These are phyloP conservation scores for Neopestalotiopsis rosae DNA, from an alignment of 2,329 filamentous ascomycete genomes.

Conservation along the genomic window DNA sequence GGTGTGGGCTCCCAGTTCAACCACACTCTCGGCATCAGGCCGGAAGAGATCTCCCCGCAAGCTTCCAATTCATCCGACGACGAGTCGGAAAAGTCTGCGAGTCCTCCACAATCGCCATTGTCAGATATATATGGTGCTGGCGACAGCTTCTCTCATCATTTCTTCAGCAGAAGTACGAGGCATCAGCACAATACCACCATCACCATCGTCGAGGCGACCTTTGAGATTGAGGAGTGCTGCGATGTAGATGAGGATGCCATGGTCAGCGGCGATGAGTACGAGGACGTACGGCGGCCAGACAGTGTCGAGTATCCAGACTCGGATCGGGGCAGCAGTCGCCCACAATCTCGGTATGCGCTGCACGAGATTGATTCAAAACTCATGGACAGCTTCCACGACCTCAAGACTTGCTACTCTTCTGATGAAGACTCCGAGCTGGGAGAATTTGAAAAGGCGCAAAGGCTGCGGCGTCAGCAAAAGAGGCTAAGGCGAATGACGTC, in stretches of 20 bases:
- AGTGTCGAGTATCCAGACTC: constrained; percentile 35
- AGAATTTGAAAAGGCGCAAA: constrained; percentile 31
- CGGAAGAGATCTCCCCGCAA: constrained; percentile 38
- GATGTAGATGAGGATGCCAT: constrained; percentile 30
- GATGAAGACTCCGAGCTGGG: constrained; percentile 21
- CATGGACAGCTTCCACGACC: constrained; percentile 32
- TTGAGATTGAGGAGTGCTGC: constrained; percentile 37
- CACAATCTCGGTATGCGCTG: constrained; percentile 30
- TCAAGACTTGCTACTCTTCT: constrained; percentile 32
- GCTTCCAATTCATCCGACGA: constrained; percentile 36
- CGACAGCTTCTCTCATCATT: constrained; percentile 26
- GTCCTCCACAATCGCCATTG: constrained; percentile 31
- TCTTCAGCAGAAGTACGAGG: too few species aligned
- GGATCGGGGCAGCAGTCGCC: constrained; percentile 29
- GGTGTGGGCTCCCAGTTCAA: constrained; percentile 35
- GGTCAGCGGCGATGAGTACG: constrained; percentile 32
- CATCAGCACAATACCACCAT: constrained; percentile 4
- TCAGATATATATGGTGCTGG: constrained; percentile 31
- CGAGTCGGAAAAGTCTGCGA: constrained; percentile 26
- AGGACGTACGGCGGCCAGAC: constrained; percentile 33
- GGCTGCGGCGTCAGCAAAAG: constrained; percentile 28
- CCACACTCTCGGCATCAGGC: constrained; percentile 31
- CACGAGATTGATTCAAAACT: constrained; percentile 34
- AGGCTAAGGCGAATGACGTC: constrained; percentile 37
- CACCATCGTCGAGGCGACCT: constrained; percentile 25